Evolutionary conservation across 345 rosid genomes (phyloP), one percentile per base, ranked within the genome.

Genomic region (Odontarrhena argentea): DNA sequence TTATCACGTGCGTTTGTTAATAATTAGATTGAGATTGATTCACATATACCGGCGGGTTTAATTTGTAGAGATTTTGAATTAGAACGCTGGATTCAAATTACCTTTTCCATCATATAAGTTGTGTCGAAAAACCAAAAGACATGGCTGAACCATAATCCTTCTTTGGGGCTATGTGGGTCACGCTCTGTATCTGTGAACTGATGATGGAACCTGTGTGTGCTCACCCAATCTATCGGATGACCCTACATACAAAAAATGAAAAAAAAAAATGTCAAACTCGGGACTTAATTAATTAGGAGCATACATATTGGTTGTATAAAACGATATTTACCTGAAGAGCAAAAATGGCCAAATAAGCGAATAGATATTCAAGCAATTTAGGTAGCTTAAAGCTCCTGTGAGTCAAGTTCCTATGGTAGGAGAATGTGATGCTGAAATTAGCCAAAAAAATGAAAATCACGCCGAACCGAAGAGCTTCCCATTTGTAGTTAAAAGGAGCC

Each of bases 81-180:
- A n/a, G n/a, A n/a, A n/a, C n/a, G n/a, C n/a, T n/a, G n/a, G n/a
- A n/a, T n/a, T n/a, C n/a, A n/a, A n/a, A n/a, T n/a, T 62, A 74
- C 78, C 70, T 74, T 74, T 55, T 68, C 70, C 40, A 48, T 68
- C 7, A 74, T 30, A 35, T 68, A 69, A 41, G 0, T 24, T n/a
- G 60, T 68, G 55, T 74, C 74, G 9, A 68, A 74, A 48, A 74
- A 62, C 78, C 78, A 74, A 3, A 68, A 35, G 42, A 74, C 65
- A 43, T 74, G 70, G 14, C 78, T 74, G 55, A 74, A 74, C 78
- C 70, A 74, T 13, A 74, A 63, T 42, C 78, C 78, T 69, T 74
- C 78, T 0, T 32, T 56, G 55, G 78, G 78, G 26, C 78, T 74
- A 69, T 74, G 78, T 34, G 74, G 78, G 32, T 74, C 78, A 42